These are phyloP conservation scores for Sarocladium strictum DNA, from an alignment of 2,329 filamentous ascomycete species.

Conservation along the genomic window DNA sequence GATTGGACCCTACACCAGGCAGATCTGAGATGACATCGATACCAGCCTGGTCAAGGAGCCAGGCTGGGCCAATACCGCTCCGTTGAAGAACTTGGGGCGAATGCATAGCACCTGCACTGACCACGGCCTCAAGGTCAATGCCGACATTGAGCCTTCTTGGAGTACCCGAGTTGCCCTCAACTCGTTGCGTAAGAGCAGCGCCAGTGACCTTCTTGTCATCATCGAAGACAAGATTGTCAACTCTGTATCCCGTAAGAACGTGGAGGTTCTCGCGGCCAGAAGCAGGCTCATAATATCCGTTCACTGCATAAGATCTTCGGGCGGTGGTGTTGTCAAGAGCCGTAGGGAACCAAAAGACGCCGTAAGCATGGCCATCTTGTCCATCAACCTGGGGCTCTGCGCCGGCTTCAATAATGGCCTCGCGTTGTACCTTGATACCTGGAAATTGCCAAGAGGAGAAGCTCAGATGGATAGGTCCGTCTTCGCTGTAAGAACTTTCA, in stretches of 20 bases:
- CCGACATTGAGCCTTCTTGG: conserved; percentile 9
- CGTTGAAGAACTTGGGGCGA: conserved; percentile 52
- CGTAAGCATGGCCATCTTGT: conserved; percentile 16
- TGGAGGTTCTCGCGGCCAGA: conserved; percentile 16
- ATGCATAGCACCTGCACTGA: conserved; percentile 42
- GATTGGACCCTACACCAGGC: conserved; percentile 45
- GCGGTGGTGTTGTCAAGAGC: conserved; percentile 16
- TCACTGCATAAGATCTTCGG: conserved; percentile 16
- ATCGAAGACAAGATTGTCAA: conserved; percentile 16
- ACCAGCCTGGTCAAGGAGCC: conserved; percentile 38
- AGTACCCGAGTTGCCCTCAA: not conserved
- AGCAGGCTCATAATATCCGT: conserved; percentile 16
- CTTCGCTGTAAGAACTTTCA: conserved; percentile 15
- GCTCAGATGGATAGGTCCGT: conserved; percentile 18
- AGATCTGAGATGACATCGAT: conserved; percentile 45
- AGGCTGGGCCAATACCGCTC: conserved; percentile 46
- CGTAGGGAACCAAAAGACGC: conserved; percentile 18
- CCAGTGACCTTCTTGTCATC: conserved; percentile 16
- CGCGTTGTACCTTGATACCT: conserved; percentile 16
- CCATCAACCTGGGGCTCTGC: conserved; percentile 12
- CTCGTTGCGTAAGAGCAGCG: conserved; percentile 1
- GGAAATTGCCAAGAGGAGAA: conserved; percentile 21
- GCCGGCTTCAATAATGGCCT: conserved; percentile 14
- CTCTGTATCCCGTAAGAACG: conserved; percentile 17
- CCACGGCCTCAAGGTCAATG: conserved; percentile 22